Evolutionary conservation across 768 basidiomycete species (phyloP), one percentile per base, ranked within the genome.

Genomic region (Russula compacta): DNA sequence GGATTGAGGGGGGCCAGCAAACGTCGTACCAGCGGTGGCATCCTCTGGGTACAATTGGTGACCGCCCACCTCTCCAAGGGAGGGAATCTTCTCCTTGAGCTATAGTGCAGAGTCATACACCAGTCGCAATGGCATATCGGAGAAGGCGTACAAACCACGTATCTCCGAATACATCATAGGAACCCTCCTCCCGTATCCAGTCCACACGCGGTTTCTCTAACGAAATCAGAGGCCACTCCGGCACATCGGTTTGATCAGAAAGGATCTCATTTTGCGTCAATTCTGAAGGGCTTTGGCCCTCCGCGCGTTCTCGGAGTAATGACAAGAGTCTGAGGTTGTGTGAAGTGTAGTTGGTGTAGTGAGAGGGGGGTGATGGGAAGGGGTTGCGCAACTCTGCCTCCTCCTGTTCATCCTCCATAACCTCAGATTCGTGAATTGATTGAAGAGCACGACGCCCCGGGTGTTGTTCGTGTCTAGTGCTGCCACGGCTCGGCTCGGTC

Each of bases 201-300:
- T 94, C 92, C 14, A 89, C 84, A 48, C 91, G 81, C 40, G 93
- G 93, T 72, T 87, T 92, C 70, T 93, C 88, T 10, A 95, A 79
- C 64, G 85, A 84, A 3, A 72, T 72, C 44, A 94, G 75, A 19
- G 86, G 79, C 89, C 88, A 92, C 19, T 89, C 82, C 7, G 91
- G 90, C 11, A 92, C 74, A 57, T 91, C 85, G 2, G 73, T 67
- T 68, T 92, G 85, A 75, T 90, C 92, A 7, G 79, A 73, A 43
- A 92, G 76, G 36, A 85, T 67, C 48, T 85, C 81, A 59, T 81
- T 77, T 67, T 91, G 90, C 63, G 80, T 78, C 32, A 73, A 67
- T 10, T 79, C 75, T 4, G 68, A 62, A 32, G 72, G 62, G 50
- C 79, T 76, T 44, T 48, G 33, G 14, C 39, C 63, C n/a, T 46